Conservation (phyloP, 495 filamentous ascomycete genomes). For the Trichoderma reesei region DNA sequence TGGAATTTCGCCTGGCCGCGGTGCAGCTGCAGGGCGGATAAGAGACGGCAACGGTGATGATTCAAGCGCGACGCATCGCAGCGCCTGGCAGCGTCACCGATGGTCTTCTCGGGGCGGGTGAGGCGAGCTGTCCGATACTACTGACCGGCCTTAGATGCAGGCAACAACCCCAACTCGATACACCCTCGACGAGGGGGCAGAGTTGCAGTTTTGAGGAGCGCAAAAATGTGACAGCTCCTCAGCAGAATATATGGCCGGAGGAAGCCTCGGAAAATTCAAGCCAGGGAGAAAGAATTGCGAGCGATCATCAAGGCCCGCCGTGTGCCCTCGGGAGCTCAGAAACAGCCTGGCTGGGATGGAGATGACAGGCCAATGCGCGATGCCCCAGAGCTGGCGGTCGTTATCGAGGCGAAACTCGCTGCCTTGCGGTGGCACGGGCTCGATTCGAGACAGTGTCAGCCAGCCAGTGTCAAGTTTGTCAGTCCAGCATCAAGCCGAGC, state of each 20-base stretch:
- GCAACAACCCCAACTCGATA: not conserved
- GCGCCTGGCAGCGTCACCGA: not conserved
- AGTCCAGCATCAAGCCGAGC: too few relatives aligned
- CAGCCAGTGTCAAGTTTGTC: not conserved
- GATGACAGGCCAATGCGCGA: not conserved
- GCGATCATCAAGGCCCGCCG: not conserved
- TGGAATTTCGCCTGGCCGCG: not conserved
- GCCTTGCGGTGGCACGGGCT: constrained; percentile 1
- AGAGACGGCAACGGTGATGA: not conserved
- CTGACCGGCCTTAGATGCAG: not conserved
- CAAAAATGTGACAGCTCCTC: not conserved
- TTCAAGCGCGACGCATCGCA: constrained; percentile 5
- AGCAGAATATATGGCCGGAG: not conserved
- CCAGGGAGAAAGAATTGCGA: not conserved
- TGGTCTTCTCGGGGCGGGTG: not conserved
- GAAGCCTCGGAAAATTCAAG: not conserved
- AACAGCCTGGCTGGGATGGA: not conserved
- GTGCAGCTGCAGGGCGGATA: constrained; percentile 3
- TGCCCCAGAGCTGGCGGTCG: not conserved
- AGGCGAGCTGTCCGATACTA: not conserved
- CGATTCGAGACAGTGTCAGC: too few relatives aligned
- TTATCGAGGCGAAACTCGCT: constrained; percentile 1
- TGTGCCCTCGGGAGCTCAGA: too few relatives aligned
- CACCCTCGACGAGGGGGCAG: not conserved
- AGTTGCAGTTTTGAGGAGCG: not conserved